Percentiles rank a stretch among this genome's conserved stretches.
These are phyloP conservation scores for Pyrus bretschneideri DNA, from an alignment of 306 rosid genomes.

Conservation along the genomic window DNA sequence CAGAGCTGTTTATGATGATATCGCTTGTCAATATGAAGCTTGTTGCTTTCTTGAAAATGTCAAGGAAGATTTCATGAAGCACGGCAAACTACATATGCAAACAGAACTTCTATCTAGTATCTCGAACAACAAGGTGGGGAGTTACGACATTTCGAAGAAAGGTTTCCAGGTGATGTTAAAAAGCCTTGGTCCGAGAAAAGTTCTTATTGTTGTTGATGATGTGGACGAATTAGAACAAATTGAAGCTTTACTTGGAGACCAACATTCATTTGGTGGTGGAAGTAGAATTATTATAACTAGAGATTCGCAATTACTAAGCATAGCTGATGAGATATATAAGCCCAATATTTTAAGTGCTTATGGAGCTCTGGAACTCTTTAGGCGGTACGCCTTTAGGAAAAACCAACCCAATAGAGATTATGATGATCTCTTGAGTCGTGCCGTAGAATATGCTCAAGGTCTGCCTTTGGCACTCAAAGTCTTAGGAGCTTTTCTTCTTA, in stretches of 20 bases:
- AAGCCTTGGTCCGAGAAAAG: background rate
- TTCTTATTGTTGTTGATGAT: constrained; percentile 23
- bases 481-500: background rate
- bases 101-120: constrained; percentile 3
- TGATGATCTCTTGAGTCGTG: background rate
- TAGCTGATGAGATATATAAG: background rate
- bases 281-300: constrained; percentile 19
- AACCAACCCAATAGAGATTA: background rate
- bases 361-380: constrained; percentile 11
- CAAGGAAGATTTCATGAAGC: background rate
- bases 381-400: constrained; percentile 2
- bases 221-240: constrained; percentile 4
- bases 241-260: constrained; percentile 1
- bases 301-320: background rate
- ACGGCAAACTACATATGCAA: background rate
- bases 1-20: too few species aligned
- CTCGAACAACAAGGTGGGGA: background rate
- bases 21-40: too few species aligned
- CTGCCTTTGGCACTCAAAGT: background rate
- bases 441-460: background rate
- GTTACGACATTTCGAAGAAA: background rate
- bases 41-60: background rate
- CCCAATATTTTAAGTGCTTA: background rate
- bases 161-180: background rate
- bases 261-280: background rate